Evolutionary conservation across 805 yeast species (phyloP), one percentile per base, ranked within the genome.

Genomic region (Sugiyamaella marilandica): DNA sequence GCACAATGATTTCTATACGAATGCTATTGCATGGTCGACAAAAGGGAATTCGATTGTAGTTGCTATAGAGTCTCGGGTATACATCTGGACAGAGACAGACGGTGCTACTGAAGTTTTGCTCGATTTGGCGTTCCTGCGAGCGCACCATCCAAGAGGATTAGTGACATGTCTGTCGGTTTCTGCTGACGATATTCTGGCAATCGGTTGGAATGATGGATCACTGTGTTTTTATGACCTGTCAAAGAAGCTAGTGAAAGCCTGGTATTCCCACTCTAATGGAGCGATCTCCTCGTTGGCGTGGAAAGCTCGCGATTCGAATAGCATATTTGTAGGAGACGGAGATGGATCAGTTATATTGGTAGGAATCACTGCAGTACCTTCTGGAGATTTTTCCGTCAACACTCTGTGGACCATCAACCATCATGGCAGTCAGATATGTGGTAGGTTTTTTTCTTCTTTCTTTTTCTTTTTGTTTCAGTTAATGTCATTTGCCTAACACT

Each of bases 1-100:
- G 47, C 70, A 83, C 55, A 83, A 85, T 64, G 95, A 88, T 63
- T 88, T 81, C 62, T 88, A 88, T 66, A 77, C 87, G 1, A 85
- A 85, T 61, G 71, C 85, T 51, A 77, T 87, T 0, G 78, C 87
- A 4, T 88, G 95, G 95, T 81, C 89, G 0, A 63, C 62, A 5
- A 59, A 56, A n/a, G 66, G 79, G 0, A 74, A 74, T 39, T 70
- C 70, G 19, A 69, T 87, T 0, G 83, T 84, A 0, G 87, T 87
- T 1, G 96, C 89, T 0, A 67, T 87, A 33, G 82, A 80, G 0
- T 62, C 71, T 5, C 65, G 74, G 2, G 83, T 78, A 0, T 85
- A 78, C 62, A 62, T 81, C 32, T 87, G 94, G 92, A 74, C 78
- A 10, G 79, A 76, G 44, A 66, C 63, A 9, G 64, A 67, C 9